These are phyloP conservation scores for Plasmodium fragile DNA, from an alignment of 169 alveolate genomes.

Conservation along the genomic window DNA sequence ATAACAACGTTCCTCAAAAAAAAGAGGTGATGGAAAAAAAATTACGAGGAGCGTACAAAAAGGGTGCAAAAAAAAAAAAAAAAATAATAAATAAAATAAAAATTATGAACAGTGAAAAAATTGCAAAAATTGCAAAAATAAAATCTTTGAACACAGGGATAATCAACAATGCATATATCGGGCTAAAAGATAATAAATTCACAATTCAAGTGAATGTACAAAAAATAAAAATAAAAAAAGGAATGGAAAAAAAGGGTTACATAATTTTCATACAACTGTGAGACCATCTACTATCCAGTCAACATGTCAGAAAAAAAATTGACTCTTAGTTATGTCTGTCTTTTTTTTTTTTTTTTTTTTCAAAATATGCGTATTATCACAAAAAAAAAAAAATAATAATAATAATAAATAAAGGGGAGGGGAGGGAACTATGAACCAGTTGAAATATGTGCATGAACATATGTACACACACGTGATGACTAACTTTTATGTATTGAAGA, in stretches of 20 bases:
- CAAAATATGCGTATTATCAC: not conserved
- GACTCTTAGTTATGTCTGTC: not conserved
- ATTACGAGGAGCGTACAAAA: not conserved
- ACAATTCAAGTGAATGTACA: not conserved
- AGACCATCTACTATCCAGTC: not conserved
- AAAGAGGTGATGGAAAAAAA: not conserved
- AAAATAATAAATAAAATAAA: not conserved
- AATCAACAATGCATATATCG: not conserved
- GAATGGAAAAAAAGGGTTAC: not conserved
- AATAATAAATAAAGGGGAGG: not conserved
- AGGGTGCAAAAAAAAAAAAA: not conserved
- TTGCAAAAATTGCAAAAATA: not conserved
- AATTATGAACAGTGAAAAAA: too few relatives aligned
- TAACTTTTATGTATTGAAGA: not conserved
- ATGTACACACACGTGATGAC: not conserved
- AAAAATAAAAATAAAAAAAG: conserved; percentile 1
- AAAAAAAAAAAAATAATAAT: not conserved
- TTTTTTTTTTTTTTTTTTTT: not conserved
- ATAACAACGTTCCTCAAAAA: not conserved
- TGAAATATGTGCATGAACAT: not conserved
- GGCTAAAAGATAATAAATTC: not conserved
- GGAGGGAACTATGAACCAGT: not conserved
- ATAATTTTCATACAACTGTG: not conserved
- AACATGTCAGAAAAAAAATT: not conserved
- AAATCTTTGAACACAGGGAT: not conserved